Evolutionary conservation across 1,284 basidiomycete genomes (phyloP).

Genomic region (Tilletia caries): DNA sequence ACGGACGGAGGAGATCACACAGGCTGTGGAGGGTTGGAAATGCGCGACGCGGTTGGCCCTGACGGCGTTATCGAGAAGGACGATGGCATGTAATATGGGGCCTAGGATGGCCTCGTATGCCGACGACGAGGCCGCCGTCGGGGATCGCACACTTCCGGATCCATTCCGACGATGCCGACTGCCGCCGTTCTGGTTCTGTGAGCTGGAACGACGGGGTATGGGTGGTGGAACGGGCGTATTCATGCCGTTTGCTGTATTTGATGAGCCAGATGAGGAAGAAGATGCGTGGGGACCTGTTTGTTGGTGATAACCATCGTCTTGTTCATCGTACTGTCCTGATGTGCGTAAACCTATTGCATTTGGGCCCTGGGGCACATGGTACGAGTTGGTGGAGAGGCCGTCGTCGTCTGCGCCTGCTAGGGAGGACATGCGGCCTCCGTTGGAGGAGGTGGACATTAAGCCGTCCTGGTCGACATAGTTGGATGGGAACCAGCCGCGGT

Average conservation of each 20-base stretch:
- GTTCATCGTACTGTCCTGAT: background rate
- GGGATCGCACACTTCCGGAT: background rate
- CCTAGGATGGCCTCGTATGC: conserved; percentile 27
- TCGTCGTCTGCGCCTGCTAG: conserved; percentile 5
- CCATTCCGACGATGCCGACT: background rate
- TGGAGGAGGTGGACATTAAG: background rate
- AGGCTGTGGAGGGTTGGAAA: conserved; percentile 65
- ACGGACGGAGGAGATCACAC: conserved; percentile 91
- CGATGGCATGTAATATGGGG: conserved; percentile 74
- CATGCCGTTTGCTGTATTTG: background rate
- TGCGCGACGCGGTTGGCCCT: conserved; percentile 71
- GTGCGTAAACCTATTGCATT: background rate
- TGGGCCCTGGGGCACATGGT: background rate
- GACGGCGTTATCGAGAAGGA: conserved; percentile 79
- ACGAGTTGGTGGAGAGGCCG: background rate
- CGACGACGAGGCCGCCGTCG: background rate
- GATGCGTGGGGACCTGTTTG: background rate
- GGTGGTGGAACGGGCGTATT: background rate
- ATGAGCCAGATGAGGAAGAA: background rate
- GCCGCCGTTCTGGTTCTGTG: background rate
- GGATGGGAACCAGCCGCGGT: conserved; percentile 93
- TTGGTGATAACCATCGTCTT: background rate
- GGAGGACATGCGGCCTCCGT: background rate
- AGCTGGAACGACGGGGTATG: conserved; percentile 1
- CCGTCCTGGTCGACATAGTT: conserved; percentile 54